Conservation (phyloP, 2,329 filamentous ascomycete genomes). For the Diaporthe nobilis region DNA sequence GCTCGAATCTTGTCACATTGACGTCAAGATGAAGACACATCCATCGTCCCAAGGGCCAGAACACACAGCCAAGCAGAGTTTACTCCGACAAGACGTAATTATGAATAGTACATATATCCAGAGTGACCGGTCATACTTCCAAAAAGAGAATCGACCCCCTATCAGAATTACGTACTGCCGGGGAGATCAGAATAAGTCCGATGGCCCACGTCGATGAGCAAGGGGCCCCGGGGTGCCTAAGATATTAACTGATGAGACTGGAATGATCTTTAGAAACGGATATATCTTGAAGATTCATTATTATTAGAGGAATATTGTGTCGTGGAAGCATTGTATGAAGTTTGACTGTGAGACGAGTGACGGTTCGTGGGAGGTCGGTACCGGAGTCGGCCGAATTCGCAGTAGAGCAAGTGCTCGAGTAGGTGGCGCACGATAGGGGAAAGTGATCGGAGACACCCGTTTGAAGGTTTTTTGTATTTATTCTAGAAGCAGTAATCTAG, state of each 20-base stretch:
- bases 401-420: not conserved
- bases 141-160: not conserved
- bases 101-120: not conserved
- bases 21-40: conserved; percentile 1
- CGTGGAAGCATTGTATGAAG: not conserved
- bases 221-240: not conserved
- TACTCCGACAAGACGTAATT: not conserved
- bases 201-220: not conserved
- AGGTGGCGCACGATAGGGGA: not conserved
- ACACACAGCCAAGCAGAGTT: not conserved
- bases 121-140: not conserved
- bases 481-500: not conserved
- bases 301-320: not conserved
- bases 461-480: not conserved
- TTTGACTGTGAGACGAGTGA: too few relatives aligned
- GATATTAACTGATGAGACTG: not conserved
- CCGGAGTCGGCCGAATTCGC: too few relatives aligned
- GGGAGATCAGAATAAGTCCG: not conserved
- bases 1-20: conserved; percentile 1
- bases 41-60: not conserved
- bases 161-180: not conserved
- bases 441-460: not conserved
- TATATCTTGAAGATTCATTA: not conserved
- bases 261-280: not conserved
- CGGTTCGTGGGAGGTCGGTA: too few relatives aligned